Evolutionary conservation across 805 yeast genomes (phyloP).

Genomic region (Scheffersomyces coipomensis): DNA sequence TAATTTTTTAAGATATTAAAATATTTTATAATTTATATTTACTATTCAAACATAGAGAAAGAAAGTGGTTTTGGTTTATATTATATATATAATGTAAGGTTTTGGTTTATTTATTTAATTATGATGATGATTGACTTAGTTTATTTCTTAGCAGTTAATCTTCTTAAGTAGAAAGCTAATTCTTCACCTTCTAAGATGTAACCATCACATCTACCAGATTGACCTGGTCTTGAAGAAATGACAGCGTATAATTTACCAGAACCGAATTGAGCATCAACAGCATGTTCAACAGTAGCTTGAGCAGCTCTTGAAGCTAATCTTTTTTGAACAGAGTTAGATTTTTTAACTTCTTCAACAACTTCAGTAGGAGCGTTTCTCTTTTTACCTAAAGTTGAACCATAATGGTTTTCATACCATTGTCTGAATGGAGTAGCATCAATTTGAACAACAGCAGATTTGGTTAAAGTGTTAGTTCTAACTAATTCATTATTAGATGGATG

Average conservation of each 20-base stretch:
- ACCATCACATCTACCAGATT: conserved; percentile 99
- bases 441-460: conserved; percentile 98
- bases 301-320: conserved; percentile 92
- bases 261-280: conserved; percentile 95
- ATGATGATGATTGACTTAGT: not conserved
- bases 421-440: conserved; percentile 99
- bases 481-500: conserved; percentile 99
- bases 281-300: conserved; percentile 78
- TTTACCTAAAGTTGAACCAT: conserved; percentile 93
- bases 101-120: not conserved
- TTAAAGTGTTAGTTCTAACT: conserved; percentile 99
- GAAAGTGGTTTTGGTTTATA: not conserved
- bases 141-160: conserved; percentile 99
- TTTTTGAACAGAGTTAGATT: conserved; percentile 80
- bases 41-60: not conserved
- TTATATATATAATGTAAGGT: not conserved
- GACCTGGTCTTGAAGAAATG: conserved; percentile 99
- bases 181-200: conserved; percentile 99
- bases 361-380: conserved; percentile 39
- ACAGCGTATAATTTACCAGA: conserved; percentile 99
- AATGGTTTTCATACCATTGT: conserved; percentile 98
- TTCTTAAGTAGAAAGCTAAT: conserved; percentile 99
- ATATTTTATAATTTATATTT: too few relatives aligned
- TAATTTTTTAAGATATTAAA: too few relatives aligned
- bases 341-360: conserved; percentile 61